A percentile compares a stretch with the other conserved stretches of the same genome.
Evolutionary conservation across 1,284 basidiomycete genomes (phyloP).

Genomic region (Neolentinus lepideus): DNA sequence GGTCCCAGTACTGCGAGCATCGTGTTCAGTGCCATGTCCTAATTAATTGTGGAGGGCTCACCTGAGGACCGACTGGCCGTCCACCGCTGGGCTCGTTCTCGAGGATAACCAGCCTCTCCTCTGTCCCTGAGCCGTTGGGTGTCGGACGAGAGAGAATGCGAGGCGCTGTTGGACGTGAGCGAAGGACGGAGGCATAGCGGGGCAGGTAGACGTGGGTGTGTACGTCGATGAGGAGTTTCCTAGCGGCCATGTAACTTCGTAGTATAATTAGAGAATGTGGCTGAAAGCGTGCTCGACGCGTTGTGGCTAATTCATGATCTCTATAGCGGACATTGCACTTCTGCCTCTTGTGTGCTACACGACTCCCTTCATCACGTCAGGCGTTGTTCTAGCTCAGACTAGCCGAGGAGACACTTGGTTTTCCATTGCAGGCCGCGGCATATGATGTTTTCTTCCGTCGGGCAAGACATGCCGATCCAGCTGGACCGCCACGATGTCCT

Average conservation of each 20-base stretch:
- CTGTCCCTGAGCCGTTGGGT: slow-evolving; percentile 32
- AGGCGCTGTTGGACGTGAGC: slow-evolving; percentile 54
- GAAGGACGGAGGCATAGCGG: slow-evolving; percentile 59
- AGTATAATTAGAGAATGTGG: too few relatives aligned
- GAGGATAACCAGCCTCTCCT: slow-evolving; percentile 69
- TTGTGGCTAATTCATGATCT: too few relatives aligned
- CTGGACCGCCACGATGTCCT: too few relatives aligned
- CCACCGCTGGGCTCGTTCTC: slow-evolving; percentile 74
- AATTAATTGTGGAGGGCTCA: slow-evolving; percentile 14
- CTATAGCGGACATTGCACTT: too few relatives aligned
- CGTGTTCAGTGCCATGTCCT: neutral
- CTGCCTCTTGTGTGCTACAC: too few relatives aligned
- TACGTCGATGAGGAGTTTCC: slow-evolving; percentile 57
- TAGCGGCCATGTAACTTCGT: slow-evolving; percentile 18
- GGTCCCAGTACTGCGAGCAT: slow-evolving; percentile 67
- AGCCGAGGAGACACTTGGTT: too few relatives aligned
- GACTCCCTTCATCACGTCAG: too few relatives aligned
- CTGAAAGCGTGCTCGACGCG: too few relatives aligned
- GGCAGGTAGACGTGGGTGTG: slow-evolving; percentile 82
- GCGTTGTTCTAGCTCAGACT: too few relatives aligned
- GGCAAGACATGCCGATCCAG: too few relatives aligned
- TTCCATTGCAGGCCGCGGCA: too few relatives aligned
- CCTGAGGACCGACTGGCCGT: slow-evolving; percentile 57
- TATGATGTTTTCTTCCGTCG: too few relatives aligned
- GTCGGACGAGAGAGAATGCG: slow-evolving; percentile 53